Conservation (phyloP, 1,284 basidiomycete genomes). For the Microbotryum lychnidis-dioicae region DNA sequence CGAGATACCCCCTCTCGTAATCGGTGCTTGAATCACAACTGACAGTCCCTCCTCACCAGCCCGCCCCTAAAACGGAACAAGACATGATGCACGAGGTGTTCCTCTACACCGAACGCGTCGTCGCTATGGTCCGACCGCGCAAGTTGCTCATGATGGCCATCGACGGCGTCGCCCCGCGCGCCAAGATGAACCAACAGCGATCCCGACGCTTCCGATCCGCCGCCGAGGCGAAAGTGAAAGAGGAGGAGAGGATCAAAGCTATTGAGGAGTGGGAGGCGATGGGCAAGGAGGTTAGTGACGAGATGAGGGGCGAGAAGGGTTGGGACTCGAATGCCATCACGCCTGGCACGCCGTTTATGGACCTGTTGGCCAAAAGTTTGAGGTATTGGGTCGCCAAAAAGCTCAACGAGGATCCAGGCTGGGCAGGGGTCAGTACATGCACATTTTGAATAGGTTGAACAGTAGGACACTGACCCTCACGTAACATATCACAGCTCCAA, state of each 20-base stretch:
- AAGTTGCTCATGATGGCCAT: conserved; percentile 98
- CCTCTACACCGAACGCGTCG: conserved; percentile 91
- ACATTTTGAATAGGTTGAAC: too few relatives aligned
- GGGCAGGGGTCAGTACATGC: conserved; percentile 55
- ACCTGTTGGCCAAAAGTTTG: conserved; percentile 73
- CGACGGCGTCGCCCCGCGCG: conserved; percentile 94
- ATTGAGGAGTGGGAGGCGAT: conserved; percentile 84
- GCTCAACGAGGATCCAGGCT: conserved; percentile 88
- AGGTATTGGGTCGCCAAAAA: conserved; percentile 96
- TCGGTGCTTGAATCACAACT: too few relatives aligned
- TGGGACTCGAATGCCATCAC: conserved; percentile 99
- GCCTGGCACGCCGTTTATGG: conserved; percentile 94
- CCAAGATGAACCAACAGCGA: conserved; percentile 99
- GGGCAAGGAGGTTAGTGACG: conserved; percentile 80
- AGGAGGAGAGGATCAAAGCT: conserved; percentile 70
- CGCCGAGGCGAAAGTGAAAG: conserved; percentile 91
- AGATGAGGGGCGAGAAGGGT: conserved; percentile 70
- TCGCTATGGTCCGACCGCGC: conserved; percentile 92
- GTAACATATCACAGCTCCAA: conserved; percentile 54
- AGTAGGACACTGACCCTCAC: too few relatives aligned
- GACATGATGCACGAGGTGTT: conserved; percentile 99
- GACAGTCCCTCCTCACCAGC: conserved; percentile 44
- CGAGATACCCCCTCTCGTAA: not conserved
- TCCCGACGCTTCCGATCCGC: conserved; percentile 89
- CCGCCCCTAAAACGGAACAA: conserved; percentile 92